These are phyloP conservation scores for Brassica rapa DNA, from an alignment of 345 rosid genomes.

Conservation along the genomic window DNA sequence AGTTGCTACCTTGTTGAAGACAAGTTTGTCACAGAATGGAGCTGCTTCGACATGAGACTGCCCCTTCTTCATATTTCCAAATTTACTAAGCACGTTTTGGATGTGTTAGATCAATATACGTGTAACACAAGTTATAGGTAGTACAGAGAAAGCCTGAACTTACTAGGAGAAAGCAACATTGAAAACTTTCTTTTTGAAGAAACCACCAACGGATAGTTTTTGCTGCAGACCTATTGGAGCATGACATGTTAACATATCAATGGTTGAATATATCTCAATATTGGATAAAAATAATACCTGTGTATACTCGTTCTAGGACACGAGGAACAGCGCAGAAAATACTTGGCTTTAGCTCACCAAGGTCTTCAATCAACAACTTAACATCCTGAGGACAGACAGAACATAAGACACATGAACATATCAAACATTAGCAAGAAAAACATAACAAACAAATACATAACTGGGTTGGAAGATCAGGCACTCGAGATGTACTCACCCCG, in stretches of 20 bases:
- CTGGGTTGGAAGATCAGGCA: not conserved
- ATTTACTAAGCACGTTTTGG: slow-evolving; percentile 51
- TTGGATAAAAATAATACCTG: slow-evolving; percentile 45
- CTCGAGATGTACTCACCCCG: slow-evolving; percentile 64
- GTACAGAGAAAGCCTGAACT: slow-evolving; percentile 42
- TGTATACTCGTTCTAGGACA: slow-evolving; percentile 76
- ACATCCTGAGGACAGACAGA: slow-evolving; percentile 58
- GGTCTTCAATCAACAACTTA: slow-evolving; percentile 81
- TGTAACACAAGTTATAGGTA: not conserved
- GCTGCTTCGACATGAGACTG: slow-evolving; percentile 59
- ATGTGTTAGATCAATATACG: slow-evolving; percentile 6
- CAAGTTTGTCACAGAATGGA: slow-evolving; percentile 76
- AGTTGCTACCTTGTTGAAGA: slow-evolving; percentile 64
- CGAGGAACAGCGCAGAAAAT: slow-evolving; percentile 97
- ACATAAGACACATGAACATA: not conserved
- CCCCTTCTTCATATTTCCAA: slow-evolving; percentile 64
- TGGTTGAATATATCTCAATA: not conserved
- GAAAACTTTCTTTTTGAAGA: slow-evolving; percentile 61
- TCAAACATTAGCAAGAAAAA: not conserved
- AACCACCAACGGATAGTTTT: slow-evolving; percentile 73
- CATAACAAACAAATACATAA: not conserved
- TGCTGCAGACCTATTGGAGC: slow-evolving; percentile 63
- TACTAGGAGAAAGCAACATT: slow-evolving; percentile 75
- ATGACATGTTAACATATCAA: not conserved
- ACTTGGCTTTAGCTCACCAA: slow-evolving; percentile 90